Evolutionary conservation across 768 basidiomycete species (phyloP).

Genomic region (Saitozyma podzolica): DNA sequence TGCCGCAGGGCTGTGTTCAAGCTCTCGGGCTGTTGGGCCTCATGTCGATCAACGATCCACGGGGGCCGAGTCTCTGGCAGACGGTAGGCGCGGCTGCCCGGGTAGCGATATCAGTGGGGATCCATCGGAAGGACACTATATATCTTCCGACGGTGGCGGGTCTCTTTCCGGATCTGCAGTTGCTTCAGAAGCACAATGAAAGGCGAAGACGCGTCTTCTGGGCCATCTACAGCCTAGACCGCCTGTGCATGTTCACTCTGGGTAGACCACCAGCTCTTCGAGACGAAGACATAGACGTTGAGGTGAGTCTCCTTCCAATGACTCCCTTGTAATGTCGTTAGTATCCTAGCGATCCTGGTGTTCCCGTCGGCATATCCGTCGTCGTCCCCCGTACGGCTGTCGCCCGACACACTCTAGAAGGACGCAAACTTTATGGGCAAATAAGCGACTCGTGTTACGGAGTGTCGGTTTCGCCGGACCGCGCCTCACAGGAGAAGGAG

Average conservation of each 20-base stretch:
- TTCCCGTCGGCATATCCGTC: neutral
- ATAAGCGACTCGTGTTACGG: slow-evolving; percentile 11
- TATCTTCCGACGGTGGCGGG: slow-evolving; percentile 3
- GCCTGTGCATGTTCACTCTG: slow-evolving; percentile 11
- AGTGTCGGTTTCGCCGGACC: slow-evolving; percentile 6
- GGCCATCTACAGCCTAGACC: slow-evolving; percentile 18
- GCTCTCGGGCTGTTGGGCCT: slow-evolving; percentile 8
- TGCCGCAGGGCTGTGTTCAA: slow-evolving; percentile 7
- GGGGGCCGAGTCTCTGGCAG: slow-evolving; percentile 12
- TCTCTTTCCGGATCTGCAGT: neutral
- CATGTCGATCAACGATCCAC: slow-evolving; percentile 8
- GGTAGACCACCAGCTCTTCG: slow-evolving; percentile 7
- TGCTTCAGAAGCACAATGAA: slow-evolving; percentile 9
- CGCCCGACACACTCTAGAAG: slow-evolving; percentile 6
- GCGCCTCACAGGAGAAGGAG: slow-evolving; percentile 5
- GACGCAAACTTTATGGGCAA: slow-evolving; percentile 12
- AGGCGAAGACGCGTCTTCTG: slow-evolving; percentile 18
- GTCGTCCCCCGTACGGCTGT: neutral
- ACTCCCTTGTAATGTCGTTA: neutral
- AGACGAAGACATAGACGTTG: slow-evolving; percentile 19
- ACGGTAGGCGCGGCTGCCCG: slow-evolving; percentile 10
- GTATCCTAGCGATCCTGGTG: neutral
- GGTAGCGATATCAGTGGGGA: slow-evolving; percentile 14
- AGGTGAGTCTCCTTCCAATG: slow-evolving; percentile 5
- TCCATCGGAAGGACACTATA: slow-evolving; percentile 19